Base-by-base conservation (phyloP, 176 grass and related monocot species). In the Raddia distichophylla region DNA sequence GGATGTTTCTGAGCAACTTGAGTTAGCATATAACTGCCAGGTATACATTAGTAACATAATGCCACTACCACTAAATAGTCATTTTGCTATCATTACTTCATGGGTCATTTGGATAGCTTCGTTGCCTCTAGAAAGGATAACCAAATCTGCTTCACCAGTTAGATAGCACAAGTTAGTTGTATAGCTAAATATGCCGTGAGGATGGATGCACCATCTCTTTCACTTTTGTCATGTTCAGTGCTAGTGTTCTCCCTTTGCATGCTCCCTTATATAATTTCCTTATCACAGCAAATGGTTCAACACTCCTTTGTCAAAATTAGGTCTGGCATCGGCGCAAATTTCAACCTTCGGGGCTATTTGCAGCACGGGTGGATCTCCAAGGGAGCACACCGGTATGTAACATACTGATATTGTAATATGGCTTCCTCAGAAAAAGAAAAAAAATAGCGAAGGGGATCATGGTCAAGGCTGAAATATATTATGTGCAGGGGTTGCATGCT, bases 311-410 rank as follows among this genome's bases (percentile, higher is more conserved):
- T 83, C 51, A 69, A 61, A 83, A 75, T 15, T 86, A 98, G 96
- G 93, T 93, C 52, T 98, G 93, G 96, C 96, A 85, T 77, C 90
- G 93, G 52, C 84, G 96, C 32, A 95, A 86, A 68, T 98, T 95
- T 85, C 96, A 98, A 84, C 96, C 93, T 83, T 98, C 96, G 82
- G 96, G 96, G 5, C 80, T 93, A 77, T 95, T 98, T 89, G 93
- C 96, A 79, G 89, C 93, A 50, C 93, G 96, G 66, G 79, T 98
- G 84, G 93, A 95, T 83, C 83, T 98, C 71, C 87, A 93, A 80
- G 93, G 96, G 66, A 86, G 82, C 71, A 86, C 89, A 37, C 72
- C 52, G 69, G 96, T 98, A 91, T 73, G 82, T 67, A 51, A 85
- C 78, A 45, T 69, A 9, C 51, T 74, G 79, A 71, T 49, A 53